Conservation (phyloP, 2,329 filamentous ascomycete species). For the Cercospora citrullina region DNA sequence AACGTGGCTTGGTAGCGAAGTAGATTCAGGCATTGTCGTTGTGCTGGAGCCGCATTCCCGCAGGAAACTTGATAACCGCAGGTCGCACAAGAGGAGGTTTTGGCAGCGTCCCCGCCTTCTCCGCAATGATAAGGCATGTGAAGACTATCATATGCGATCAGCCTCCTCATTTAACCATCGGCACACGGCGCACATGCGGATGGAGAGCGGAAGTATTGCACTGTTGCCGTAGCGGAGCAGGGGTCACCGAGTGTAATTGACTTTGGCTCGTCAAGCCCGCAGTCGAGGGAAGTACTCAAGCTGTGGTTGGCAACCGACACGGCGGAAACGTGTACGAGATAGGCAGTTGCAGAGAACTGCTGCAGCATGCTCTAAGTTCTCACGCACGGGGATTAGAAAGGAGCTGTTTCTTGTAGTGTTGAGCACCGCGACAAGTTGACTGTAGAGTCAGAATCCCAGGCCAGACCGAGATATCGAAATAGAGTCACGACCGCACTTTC, state of each 20-base stretch:
- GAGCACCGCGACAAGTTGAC: not conserved
- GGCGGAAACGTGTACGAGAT: not conserved
- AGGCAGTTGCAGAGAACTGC: not conserved
- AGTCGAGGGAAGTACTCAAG: not conserved
- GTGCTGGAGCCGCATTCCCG: not conserved
- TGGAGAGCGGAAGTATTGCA: not conserved
- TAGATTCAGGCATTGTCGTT: not conserved
- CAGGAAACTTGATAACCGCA: not conserved
- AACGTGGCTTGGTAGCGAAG: not conserved
- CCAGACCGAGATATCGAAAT: not conserved
- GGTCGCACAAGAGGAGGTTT: slow-evolving; percentile 7
- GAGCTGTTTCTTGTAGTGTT: not conserved
- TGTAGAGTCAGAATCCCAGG: not conserved
- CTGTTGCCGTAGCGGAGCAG: not conserved
- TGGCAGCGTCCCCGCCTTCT: slow-evolving; percentile 3
- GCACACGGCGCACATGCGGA: not conserved
- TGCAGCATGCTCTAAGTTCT: not conserved
- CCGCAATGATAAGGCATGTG: slow-evolving; percentile 9
- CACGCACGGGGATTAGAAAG: not conserved
- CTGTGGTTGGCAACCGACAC: not conserved
- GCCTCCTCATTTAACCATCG: not conserved
- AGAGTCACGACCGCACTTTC: not conserved
- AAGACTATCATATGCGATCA: slow-evolving; percentile 1
- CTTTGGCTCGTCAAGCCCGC: not conserved
- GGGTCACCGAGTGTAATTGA: not conserved